These are phyloP conservation scores for Ploettnerulaceae sp. DNA, from an alignment of 2,329 filamentous ascomycete species.

Conservation along the genomic window DNA sequence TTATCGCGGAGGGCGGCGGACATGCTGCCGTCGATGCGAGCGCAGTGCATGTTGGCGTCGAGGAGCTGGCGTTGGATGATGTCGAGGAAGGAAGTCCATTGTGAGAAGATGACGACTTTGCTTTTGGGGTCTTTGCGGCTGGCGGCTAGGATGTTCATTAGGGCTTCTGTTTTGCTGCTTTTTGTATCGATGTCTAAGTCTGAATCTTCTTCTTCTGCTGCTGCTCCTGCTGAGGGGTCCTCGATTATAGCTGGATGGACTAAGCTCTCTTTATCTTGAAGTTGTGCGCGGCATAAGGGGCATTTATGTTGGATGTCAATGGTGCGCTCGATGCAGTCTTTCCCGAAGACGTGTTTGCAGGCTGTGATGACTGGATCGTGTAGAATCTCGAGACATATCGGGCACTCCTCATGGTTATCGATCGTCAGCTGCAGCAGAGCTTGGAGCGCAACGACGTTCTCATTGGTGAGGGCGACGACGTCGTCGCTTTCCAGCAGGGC, in stretches of 20 bases:
- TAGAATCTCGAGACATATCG: constrained; percentile 72
- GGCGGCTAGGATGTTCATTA: constrained; percentile 70
- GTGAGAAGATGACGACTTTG: constrained; percentile 70
- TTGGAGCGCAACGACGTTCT: constrained; percentile 69
- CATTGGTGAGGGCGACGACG: constrained; percentile 64
- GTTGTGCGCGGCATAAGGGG: constrained; percentile 72
- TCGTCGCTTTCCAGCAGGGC: constrained; percentile 60
- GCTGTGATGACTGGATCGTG: constrained; percentile 74
- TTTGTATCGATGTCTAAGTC: constrained; percentile 58
- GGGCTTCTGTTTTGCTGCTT: constrained; percentile 77
- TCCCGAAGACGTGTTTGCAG: constrained; percentile 78
- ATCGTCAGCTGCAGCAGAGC: constrained; percentile 71
- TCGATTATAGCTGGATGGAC: constrained; percentile 60
- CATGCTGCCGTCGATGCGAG: constrained; percentile 80
- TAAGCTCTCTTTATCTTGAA: constrained; percentile 56
- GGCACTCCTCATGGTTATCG: constrained; percentile 76
- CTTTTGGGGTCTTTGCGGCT: constrained; percentile 58
- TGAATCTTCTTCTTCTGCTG: constrained; percentile 40
- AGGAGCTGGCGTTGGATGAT: constrained; percentile 66
- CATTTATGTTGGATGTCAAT: constrained; percentile 75
- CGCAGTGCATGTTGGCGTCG: constrained; percentile 55
- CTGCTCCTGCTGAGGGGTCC: no score
- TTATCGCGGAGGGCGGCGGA: constrained; percentile 62
- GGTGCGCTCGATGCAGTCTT: constrained; percentile 66
- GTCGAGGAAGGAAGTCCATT: constrained; percentile 72